Base-by-base conservation (phyloP, 1,139 yeast genomes). In the Blastobotrys malaysiensis region DNA sequence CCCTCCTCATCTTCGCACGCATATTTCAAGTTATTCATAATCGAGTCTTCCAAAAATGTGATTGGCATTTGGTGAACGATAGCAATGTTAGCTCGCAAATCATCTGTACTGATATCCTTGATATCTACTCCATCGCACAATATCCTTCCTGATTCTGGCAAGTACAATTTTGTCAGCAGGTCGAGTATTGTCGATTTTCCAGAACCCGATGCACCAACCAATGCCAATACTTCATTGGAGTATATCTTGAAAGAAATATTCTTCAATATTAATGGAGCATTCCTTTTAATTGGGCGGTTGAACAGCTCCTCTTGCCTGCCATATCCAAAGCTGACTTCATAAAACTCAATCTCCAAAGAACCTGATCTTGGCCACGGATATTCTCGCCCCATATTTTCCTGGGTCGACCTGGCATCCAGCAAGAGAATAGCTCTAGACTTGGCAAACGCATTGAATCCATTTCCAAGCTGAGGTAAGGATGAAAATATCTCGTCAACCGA, bases 121-220 rank as follows among this genome's bases (percentile, higher is more conserved):
- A 89, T 78, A 62, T 85, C 78, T 44, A 71, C 70, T 0, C 84
- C 85, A 48, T 89, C 93, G 50, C 89, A 73, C 4, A 72, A 65
- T 19, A 90, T 82, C 16, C 72, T 69, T 4, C 97, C 97, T 1
- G 75, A 65, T 53, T 78, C 76, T 1, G 77, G 74, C 26, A 68
- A 71, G 65, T 87, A 86, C 36, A 87, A 79, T 56, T 95, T 76
- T 49, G 88, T 70, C 14, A 90, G 69, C 51, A 90, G 69, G 2
- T 85, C 77, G 0, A 89, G 84, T 16, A 90, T 76, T 0, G 97
- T 89, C 1, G 96, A 86, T 65, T 90, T 90, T 14, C 97, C 97
- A 56, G 88, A 81, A 0, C 97, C 97, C 7, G 95, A 86, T 0
- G 95, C 90, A 0, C 97, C 97, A 13, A 86, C 91, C 52, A 91